These are phyloP conservation scores for Penicillium samsonianum DNA, from an alignment of 495 filamentous ascomycete genomes.

Conservation along the genomic window DNA sequence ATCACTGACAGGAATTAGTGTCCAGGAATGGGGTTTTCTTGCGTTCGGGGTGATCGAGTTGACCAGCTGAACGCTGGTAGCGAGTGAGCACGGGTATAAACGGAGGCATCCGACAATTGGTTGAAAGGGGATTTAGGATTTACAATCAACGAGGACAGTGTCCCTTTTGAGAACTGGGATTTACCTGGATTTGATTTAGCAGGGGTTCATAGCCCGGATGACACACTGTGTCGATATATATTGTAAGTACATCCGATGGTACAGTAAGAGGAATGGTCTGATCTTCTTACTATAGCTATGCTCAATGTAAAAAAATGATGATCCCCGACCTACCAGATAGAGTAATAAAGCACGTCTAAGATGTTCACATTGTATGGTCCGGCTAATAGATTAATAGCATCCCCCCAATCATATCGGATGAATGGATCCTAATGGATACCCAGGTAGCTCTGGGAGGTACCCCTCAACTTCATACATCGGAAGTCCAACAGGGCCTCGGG, in stretches of 20 bases:
- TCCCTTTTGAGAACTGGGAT: not conserved
- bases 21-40: not conserved
- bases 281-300: not conserved
- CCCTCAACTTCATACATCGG: constrained; percentile 1
- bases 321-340: constrained; percentile 9
- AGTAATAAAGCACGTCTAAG: constrained; percentile 11
- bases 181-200: not conserved
- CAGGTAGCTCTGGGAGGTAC: not conserved
- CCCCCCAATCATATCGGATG: not conserved
- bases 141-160: not conserved
- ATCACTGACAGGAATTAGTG: not conserved
- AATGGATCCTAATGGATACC: not conserved
- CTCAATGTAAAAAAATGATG: not conserved
- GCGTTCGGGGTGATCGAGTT: not conserved
- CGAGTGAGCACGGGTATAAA: constrained; percentile 13
- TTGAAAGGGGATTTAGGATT: constrained; percentile 5
- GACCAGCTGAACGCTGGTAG: not conserved
- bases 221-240: not conserved
- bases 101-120: constrained; percentile 11
- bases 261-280: not conserved
- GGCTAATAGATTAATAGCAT: constrained; percentile 10
- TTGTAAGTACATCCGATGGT: not conserved
- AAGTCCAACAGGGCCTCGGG: not conserved
- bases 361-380: not conserved
- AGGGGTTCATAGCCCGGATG: constrained; percentile 1